Evolutionary conservation across 805 yeast species (phyloP).

Genomic region (Teunomyces gatunensis): DNA sequence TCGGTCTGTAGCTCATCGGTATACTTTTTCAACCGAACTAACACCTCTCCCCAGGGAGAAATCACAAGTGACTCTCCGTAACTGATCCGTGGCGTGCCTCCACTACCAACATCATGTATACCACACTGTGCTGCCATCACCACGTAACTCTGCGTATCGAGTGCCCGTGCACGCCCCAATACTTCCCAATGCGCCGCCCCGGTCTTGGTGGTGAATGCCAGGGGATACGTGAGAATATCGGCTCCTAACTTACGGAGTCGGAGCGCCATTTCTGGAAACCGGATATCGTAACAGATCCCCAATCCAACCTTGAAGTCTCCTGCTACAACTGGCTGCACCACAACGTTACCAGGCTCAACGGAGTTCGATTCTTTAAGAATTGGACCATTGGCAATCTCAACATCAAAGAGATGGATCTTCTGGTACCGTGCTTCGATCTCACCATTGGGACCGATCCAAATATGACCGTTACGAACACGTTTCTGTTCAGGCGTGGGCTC

Average conservation of each 20-base stretch:
- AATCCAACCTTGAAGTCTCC: constrained; percentile 52
- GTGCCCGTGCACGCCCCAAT: constrained; percentile 79
- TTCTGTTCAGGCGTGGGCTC: constrained; percentile 52
- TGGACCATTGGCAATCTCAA: constrained; percentile 79
- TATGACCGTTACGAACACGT: constrained; percentile 54
- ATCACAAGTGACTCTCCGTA: constrained; percentile 85
- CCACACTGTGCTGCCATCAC: constrained; percentile 91
- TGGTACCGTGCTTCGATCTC: constrained; percentile 68
- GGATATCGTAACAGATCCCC: constrained; percentile 80
- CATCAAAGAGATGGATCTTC: constrained; percentile 88
- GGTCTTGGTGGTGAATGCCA: constrained; percentile 89
- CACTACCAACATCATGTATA: constrained; percentile 49
- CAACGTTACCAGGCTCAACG: constrained; percentile 71
- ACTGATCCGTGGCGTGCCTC: constrained; percentile 54
- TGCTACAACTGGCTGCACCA: constrained; percentile 59
- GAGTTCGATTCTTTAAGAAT: constrained; percentile 72
- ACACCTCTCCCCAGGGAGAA: constrained; percentile 87
- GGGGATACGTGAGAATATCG: constrained; percentile 74
- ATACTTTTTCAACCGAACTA: constrained; percentile 48
- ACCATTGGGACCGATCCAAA: constrained; percentile 71
- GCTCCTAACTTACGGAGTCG: constrained; percentile 69
- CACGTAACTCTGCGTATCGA: constrained; percentile 84
- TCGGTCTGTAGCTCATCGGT: constrained; percentile 20
- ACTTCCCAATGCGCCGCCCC: constrained; percentile 90
- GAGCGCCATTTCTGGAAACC: constrained; percentile 81